These are phyloP conservation scores for Ogataea allantospora DNA, from an alignment of 805 yeast species.

Conservation along the genomic window DNA sequence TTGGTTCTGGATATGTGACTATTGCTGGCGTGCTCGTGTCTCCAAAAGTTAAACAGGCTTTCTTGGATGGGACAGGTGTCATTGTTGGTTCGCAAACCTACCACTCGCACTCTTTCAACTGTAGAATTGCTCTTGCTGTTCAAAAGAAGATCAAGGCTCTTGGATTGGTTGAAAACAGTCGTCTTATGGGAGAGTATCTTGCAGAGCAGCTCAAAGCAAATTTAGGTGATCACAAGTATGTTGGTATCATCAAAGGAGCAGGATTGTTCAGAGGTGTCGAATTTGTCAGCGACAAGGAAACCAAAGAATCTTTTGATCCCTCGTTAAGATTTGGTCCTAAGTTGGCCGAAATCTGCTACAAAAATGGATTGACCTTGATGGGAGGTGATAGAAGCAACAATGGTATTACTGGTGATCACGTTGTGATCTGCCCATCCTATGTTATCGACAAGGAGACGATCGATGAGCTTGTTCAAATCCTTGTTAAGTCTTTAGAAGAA, in stretches of 20 bases:
- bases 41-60: slow-evolving; percentile 38
- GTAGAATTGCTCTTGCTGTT: slow-evolving; percentile 42
- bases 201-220: slow-evolving; percentile 32
- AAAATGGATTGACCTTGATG: slow-evolving; percentile 43
- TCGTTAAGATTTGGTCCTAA: slow-evolving; percentile 31
- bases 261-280: slow-evolving; percentile 55
- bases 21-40: slow-evolving; percentile 43
- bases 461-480: slow-evolving; percentile 24
- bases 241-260: slow-evolving; percentile 49
- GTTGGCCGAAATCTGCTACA: slow-evolving; percentile 35
- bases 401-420: slow-evolving; percentile 44
- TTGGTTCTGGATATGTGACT: slow-evolving; percentile 48
- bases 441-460: slow-evolving; percentile 38
- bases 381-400: slow-evolving; percentile 41
- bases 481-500: slow-evolving; percentile 17
- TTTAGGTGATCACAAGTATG: slow-evolving; percentile 28
- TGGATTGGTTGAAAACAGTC: slow-evolving; percentile 37
- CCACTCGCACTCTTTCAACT: slow-evolving; percentile 43
- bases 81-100: slow-evolving; percentile 47
- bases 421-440: slow-evolving; percentile 45
- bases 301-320: slow-evolving; percentile 43
- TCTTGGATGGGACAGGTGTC: slow-evolving; percentile 36
- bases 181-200: slow-evolving; percentile 39
- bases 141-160: slow-evolving; percentile 39
- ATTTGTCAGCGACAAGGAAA: slow-evolving; percentile 41